Base-by-base conservation (phyloP, 768 basidiomycete species). In the Tephrocybe sp. region DNA sequence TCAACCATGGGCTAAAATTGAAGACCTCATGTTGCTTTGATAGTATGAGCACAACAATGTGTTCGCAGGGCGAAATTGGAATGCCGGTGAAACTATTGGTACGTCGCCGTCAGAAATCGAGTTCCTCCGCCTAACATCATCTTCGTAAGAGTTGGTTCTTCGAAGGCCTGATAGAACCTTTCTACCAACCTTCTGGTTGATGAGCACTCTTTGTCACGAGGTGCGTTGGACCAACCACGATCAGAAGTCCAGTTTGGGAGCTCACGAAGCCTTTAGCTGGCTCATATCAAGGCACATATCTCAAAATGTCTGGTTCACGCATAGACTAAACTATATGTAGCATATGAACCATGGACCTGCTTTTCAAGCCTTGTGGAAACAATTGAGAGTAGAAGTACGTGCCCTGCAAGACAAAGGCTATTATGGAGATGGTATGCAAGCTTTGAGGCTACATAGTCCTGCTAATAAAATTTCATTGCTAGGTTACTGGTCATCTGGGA, bases 401-500 rank as follows among this genome's bases (percentile, higher is more conserved):
- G 74, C 74, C 21, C 72, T 92, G n/a, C 89, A 91, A 61, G 70
- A 70, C 43, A 80, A 73, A 64, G 89, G 86, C 22, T 92, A 93
- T 61, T 91, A 85, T 44, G 91, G 91, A 1, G 91, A 93, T 64
- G 91, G 89, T 86, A 52, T 30, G 62, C 43, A 26, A 15, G 7
- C 27, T 19, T 11, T 31, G 5, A 15, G 15, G 5, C 26, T 26
- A 4, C 15, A 31, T 19, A 19, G 5, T 4, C 13, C 19, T 19
- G 7, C 36, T 37, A 8, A n/a, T n/a, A 37, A 18, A 19, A 6
- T 12, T 18, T 15, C 8, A 4, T 44, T 44, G 18, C 25, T 52
- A 92, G 89, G 89, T 8, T 89, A 84, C 60, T 92, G 89, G 88
- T 92, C 89, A 13, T 81, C 85, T 35, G 90, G 91, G 1, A 80